phyloP scores from a whole-genome alignment of 805 yeast genomes.

The Candida easanensis region DNA sequence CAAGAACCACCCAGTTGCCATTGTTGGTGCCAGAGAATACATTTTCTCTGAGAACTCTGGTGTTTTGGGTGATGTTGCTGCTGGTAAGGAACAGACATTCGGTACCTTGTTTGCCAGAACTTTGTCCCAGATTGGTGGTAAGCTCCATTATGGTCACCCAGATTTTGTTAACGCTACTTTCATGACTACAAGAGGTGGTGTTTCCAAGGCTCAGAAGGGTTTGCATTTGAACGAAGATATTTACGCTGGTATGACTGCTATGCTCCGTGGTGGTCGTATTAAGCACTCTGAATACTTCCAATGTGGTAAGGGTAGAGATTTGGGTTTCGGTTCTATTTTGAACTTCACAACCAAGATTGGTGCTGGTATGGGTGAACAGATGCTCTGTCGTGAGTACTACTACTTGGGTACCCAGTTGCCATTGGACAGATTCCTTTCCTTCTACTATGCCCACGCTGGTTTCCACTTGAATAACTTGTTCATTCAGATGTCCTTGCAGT shows the following conservation, averaged over 20 bases:
- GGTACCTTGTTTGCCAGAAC: conserved; percentile 86
- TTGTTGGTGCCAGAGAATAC: conserved; percentile 85
- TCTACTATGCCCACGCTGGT: conserved; percentile 85
- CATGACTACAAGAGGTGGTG: conserved; percentile 87
- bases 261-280: conserved; percentile 82
- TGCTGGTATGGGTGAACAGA: conserved; percentile 92
- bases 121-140: conserved; percentile 80
- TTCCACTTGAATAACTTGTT: conserved; percentile 80
- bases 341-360: conserved; percentile 87
- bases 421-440: conserved; percentile 74
- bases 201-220: conserved; percentile 84
- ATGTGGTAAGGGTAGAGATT: conserved; percentile 90
- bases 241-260: conserved; percentile 83
- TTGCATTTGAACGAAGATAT: conserved; percentile 85
- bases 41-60: conserved; percentile 86
- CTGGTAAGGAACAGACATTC: conserved; percentile 87
- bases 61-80: conserved; percentile 84
- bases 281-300: conserved; percentile 86
- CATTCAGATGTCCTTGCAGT: conserved; percentile 71
- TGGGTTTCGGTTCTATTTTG: conserved; percentile 82
- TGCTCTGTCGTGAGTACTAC: conserved; percentile 80
- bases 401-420: conserved; percentile 80
- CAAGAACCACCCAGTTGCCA: conserved; percentile 67
- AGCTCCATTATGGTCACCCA: conserved; percentile 86
- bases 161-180: conserved; percentile 73